Conservation (phyloP, 257 asterid species). For the Fraxinus pennsylvanica region DNA sequence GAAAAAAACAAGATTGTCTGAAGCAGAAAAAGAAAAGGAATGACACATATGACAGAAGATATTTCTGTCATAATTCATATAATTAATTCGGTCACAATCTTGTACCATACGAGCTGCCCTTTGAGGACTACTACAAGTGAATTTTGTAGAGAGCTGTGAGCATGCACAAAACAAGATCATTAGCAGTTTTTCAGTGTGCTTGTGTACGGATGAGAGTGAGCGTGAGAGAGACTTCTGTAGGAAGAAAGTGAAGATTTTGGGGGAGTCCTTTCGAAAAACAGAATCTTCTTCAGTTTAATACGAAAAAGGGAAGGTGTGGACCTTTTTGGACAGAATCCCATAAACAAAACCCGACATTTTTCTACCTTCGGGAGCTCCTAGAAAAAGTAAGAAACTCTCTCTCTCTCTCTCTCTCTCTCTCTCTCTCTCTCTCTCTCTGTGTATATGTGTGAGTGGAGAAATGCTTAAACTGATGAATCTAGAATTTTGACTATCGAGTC, state of each 20-base stretch:
- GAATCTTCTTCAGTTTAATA: not conserved
- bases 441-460: not conserved
- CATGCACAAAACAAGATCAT: not conserved
- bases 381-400: constrained; percentile 24
- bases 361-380: constrained; percentile 23
- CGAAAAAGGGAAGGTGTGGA: not conserved
- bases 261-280: not conserved
- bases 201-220: not conserved
- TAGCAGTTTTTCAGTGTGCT: not conserved
- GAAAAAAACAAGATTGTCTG: not conserved
- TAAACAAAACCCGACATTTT: not conserved
- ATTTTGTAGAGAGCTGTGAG: not conserved
- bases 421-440: not conserved
- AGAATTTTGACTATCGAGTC: not conserved
- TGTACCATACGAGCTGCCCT: not conserved
- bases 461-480: not conserved
- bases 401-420: constrained; percentile 6
- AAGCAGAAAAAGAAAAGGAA: not conserved
- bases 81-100: not conserved
- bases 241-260: not conserved
- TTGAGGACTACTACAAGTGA: not conserved
- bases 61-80: too few relatives aligned
- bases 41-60: too few relatives aligned
- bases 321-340: constrained; percentile 24
- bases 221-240: too few relatives aligned